Conservation (phyloP, 257 asterid species). For the Osmanthus fragrans region DNA sequence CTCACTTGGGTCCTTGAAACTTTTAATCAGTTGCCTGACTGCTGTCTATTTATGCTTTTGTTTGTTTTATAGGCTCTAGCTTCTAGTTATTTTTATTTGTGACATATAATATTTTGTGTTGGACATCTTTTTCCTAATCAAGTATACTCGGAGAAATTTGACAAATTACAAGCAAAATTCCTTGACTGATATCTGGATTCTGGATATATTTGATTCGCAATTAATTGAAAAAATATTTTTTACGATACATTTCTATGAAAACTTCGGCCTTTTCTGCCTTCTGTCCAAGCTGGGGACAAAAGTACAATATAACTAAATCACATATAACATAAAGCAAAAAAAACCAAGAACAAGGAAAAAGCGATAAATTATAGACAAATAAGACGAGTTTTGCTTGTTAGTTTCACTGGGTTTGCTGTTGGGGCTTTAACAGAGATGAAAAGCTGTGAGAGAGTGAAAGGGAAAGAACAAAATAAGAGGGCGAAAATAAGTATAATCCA, state of each 20-base stretch:
- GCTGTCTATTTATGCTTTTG: background rate
- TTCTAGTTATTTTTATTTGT: background rate
- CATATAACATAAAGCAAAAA: background rate
- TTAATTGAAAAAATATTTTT: background rate
- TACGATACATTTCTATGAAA: background rate
- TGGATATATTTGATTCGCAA: background rate
- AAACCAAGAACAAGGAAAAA: background rate
- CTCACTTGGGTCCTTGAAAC: background rate
- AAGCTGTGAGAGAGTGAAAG: background rate
- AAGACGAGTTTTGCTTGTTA: background rate
- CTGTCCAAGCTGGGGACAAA: background rate
- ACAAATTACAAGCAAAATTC: background rate
- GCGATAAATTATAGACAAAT: background rate
- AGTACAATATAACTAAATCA: no score
- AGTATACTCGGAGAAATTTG: background rate
- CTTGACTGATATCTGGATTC: background rate
- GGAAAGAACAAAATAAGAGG: background rate
- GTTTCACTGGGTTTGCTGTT: background rate
- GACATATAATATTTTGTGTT: background rate
- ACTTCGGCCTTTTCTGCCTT: background rate
- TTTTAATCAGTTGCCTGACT: background rate
- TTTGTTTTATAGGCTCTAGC: background rate
- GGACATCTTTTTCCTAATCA: background rate
- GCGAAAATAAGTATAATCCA: background rate
- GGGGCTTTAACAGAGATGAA: background rate